Conservation (phyloP, 257 asterid species). For the Striga asiatica region DNA sequence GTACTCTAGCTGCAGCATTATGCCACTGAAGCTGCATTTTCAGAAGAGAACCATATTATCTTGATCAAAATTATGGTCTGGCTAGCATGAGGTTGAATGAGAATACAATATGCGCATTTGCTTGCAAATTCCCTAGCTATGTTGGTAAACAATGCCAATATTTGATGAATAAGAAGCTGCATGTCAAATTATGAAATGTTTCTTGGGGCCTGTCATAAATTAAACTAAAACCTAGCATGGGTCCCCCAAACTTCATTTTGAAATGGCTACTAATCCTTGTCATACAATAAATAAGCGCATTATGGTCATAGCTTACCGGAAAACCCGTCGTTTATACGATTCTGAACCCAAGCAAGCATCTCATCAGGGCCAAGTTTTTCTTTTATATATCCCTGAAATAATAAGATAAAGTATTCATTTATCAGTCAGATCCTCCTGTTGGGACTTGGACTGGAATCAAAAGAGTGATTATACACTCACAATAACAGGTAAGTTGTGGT, state of each 20-base stretch:
- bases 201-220: neutral
- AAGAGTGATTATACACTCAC: conserved; percentile 29
- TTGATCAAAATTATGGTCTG: neutral
- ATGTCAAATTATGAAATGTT: no score
- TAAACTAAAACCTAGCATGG: neutral
- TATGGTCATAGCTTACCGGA: conserved; percentile 36
- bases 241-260: neutral
- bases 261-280: conserved; percentile 4
- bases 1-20: neutral
- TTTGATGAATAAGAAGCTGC: neutral
- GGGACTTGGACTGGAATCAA: conserved; percentile 4
- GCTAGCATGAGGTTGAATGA: neutral
- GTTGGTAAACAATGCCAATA: neutral
- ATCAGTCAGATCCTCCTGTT: neutral
- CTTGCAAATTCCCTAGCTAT: neutral
- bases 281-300: neutral
- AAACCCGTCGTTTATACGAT: conserved; percentile 52
- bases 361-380: conserved; percentile 71
- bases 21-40: neutral
- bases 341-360: conserved; percentile 50
- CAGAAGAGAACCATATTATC: neutral
- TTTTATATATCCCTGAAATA: conserved; percentile 32
- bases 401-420: neutral
- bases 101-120: neutral
- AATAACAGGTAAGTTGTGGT: conserved; percentile 38